These are phyloP conservation scores for Russula earlei DNA, from an alignment of 768 basidiomycete species.

Conservation along the genomic window DNA sequence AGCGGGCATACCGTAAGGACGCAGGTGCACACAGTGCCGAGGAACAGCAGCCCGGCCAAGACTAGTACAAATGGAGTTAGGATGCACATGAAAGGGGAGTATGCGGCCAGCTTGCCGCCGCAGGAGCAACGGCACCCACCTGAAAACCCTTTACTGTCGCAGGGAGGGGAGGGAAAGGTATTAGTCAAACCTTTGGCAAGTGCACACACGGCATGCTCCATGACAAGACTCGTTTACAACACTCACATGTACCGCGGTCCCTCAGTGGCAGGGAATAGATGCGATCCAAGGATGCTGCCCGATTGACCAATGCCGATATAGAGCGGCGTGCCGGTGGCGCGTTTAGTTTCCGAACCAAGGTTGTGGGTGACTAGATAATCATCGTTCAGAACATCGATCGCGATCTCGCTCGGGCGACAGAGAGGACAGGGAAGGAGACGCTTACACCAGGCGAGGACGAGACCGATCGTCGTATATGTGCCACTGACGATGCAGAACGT, in stretches of 20 bases:
- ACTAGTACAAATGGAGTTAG: conserved; percentile 26
- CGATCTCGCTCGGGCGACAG: neutral
- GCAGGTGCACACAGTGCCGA: conserved; percentile 44
- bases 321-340: conserved; percentile 64
- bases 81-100: neutral
- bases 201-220: no score
- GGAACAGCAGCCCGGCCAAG: conserved; percentile 43
- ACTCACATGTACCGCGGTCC: conserved; percentile 55
- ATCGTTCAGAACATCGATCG: conserved; percentile 1
- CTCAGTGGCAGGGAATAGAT: conserved; percentile 56
- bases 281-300: conserved; percentile 67
- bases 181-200: neutral
- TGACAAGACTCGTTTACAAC: no score
- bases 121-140: conserved; percentile 29
- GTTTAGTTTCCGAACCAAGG: conserved; percentile 69
- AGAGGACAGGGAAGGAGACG: conserved; percentile 1
- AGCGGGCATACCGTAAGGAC: conserved; percentile 36
- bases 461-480: conserved; percentile 67
- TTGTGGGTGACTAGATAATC: conserved; percentile 52
- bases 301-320: conserved; percentile 78
- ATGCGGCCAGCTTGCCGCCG: neutral
- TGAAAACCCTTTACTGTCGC: conserved; percentile 47
- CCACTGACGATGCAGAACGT: conserved; percentile 70
- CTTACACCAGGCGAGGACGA: conserved; percentile 73
- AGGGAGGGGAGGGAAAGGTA: neutral